A percentile compares a stretch with the other conserved stretches of the same genome.
Evolutionary conservation across 73 alveolate genomes (phyloP).

Genomic region (Paraurostyla sp.): DNA sequence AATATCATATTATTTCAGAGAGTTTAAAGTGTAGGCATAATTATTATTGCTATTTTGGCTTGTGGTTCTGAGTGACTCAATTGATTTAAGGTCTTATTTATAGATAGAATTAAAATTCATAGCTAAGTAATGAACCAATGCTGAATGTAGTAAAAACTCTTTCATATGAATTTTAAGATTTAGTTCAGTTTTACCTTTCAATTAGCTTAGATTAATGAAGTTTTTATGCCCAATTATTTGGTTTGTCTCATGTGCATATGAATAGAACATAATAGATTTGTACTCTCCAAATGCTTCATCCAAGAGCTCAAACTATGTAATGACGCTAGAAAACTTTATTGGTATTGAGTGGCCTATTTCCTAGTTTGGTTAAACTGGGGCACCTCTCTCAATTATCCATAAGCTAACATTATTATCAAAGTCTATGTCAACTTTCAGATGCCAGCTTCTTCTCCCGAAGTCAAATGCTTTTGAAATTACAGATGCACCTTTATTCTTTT

Average conservation of each 20-base stretch:
- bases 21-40: not conserved
- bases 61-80: too few relatives aligned
- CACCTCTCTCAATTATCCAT: slow-evolving; percentile 50
- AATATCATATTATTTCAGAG: not conserved
- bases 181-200: not conserved
- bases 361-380: not conserved
- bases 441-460: slow-evolving; percentile 64
- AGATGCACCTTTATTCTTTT: slow-evolving; percentile 18
- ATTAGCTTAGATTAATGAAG: not conserved
- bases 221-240: slow-evolving; percentile 43
- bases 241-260: slow-evolving; percentile 42
- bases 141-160: slow-evolving; percentile 52
- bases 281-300: slow-evolving; percentile 42
- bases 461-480: slow-evolving; percentile 45
- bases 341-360: slow-evolving; percentile 36
- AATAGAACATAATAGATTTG: slow-evolving; percentile 12
- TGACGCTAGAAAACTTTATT: slow-evolving; percentile 33
- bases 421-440: slow-evolving; percentile 33
- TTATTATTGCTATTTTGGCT: too few relatives aligned
- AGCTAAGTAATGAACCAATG: not conserved
- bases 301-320: not conserved
- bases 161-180: slow-evolving; percentile 30
- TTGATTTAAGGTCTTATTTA: not conserved
- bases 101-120: not conserved
- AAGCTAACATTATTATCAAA: slow-evolving; percentile 6